Evolutionary conservation across 495 filamentous ascomycete genomes (phyloP).

Genomic region (Penicillium cinerascens): DNA sequence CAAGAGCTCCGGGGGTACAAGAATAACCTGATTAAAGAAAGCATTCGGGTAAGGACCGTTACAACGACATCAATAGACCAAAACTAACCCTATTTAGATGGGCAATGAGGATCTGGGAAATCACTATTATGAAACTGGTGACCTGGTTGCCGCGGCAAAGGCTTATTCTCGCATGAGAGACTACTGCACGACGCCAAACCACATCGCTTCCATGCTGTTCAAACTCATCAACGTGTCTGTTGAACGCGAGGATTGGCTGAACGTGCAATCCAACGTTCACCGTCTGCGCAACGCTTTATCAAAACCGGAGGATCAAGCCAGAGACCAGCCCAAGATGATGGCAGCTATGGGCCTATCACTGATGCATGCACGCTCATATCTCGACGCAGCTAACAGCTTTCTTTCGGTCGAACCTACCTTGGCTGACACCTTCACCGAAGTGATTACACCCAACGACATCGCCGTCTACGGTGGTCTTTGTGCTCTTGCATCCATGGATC

Average conservation of each 20-base stretch:
- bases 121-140: conserved; percentile 63
- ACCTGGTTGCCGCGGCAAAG: conserved; percentile 58
- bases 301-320: conserved; percentile 64
- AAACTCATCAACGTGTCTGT: conserved; percentile 64
- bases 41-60: conserved; percentile 69
- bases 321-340: conserved; percentile 61
- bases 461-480: conserved; percentile 89
- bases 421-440: conserved; percentile 61
- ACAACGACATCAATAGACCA: not conserved
- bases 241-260: conserved; percentile 65
- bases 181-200: conserved; percentile 65
- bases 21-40: conserved; percentile 96
- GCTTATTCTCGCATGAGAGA: conserved; percentile 73
- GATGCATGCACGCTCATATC: conserved; percentile 61
- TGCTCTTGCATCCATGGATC: conserved; percentile 85
- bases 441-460: conserved; percentile 80
- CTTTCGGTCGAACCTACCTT: conserved; percentile 53
- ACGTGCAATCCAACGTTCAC: conserved; percentile 61
- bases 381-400: conserved; percentile 71
- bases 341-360: conserved; percentile 68
- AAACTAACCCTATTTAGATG: conserved; percentile 50
- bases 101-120: conserved; percentile 71
- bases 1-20: conserved; percentile 88
- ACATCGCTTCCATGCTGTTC: conserved; percentile 67
- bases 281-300: conserved; percentile 57